Percentiles rank a stretch among this genome's conserved stretches.
These are phyloP conservation scores for Talaromyces nanjingensis DNA, from an alignment of 495 filamentous ascomycete genomes.

Conservation along the genomic window DNA sequence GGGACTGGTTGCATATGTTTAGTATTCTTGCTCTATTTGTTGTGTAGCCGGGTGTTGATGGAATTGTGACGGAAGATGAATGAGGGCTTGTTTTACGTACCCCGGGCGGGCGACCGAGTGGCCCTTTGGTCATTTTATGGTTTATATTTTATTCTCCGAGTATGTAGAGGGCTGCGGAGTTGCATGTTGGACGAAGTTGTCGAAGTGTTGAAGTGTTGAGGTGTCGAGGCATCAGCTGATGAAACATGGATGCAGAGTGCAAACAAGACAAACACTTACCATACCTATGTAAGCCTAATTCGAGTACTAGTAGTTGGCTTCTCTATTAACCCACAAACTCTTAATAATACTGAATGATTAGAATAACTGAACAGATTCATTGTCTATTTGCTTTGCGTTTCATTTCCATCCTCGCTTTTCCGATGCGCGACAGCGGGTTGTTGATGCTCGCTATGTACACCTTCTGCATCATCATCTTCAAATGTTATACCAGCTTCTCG, in stretches of 20 bases:
- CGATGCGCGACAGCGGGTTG: background rate
- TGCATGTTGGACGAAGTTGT: background rate
- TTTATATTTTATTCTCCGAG: background rate
- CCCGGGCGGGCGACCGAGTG: constrained; percentile 3
- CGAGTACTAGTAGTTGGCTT: no score
- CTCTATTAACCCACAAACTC: no score
- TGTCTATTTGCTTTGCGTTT: background rate
- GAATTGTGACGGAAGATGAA: no score
- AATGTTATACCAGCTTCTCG: constrained; percentile 31
- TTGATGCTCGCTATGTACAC: background rate
- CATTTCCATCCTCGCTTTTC: background rate
- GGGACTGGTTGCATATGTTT: constrained; percentile 19
- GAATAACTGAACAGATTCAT: background rate
- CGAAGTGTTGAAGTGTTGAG: background rate
- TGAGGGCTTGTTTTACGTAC: background rate
- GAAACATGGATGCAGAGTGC: background rate
- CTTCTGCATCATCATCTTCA: background rate
- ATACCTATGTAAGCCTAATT: no score
- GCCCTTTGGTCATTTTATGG: background rate
- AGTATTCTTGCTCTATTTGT: background rate
- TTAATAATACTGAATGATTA: background rate
- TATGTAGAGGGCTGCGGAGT: background rate
- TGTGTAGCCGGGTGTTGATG: background rate
- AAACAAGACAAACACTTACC: constrained; percentile 1
- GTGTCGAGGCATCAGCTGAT: background rate